phyloP scores from a whole-genome alignment of 257 asterid genomes.

The Knoxia roxburghii region DNA sequence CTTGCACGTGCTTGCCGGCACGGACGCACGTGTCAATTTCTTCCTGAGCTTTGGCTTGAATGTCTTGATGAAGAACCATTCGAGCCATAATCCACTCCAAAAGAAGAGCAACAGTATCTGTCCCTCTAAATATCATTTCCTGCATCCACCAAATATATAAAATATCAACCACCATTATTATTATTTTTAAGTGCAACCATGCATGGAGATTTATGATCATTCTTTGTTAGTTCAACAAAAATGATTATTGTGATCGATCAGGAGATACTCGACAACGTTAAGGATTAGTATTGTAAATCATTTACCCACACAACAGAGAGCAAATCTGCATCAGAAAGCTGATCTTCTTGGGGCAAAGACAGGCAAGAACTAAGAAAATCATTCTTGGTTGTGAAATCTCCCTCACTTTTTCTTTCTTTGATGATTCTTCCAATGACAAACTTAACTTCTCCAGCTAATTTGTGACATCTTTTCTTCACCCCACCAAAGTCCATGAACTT shows the following conservation, averaged over 20 bases:
- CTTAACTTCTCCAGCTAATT: conserved; percentile 40
- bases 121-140: conserved; percentile 74
- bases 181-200: too few species aligned
- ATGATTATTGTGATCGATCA: too few species aligned
- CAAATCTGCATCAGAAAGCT: conserved; percentile 51
- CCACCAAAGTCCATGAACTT: conserved; percentile 51
- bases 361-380: conserved; percentile 63
- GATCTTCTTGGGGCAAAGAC: conserved; percentile 50
- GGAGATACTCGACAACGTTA: too few species aligned
- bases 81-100: conserved; percentile 66
- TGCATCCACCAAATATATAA: too few species aligned
- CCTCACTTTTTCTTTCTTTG: conserved; percentile 32
- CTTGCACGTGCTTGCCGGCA: conserved; percentile 20
- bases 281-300: too few species aligned
- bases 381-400: conserved; percentile 20
- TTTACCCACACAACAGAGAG: conserved; percentile 72
- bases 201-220: too few species aligned
- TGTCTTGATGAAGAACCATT: conserved; percentile 50
- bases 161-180: too few species aligned
- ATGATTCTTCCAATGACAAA: conserved; percentile 36
- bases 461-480: conserved; percentile 54
- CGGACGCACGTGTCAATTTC: conserved; percentile 38
- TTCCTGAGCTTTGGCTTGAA: conserved; percentile 40
- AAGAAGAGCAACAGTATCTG: conserved; percentile 53
- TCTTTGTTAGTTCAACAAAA: too few species aligned